Evolutionary conservation across 176 grass and related monocot genomes (phyloP), one percentile per base, ranked within the genome.

Genomic region (Carex cristatella): DNA sequence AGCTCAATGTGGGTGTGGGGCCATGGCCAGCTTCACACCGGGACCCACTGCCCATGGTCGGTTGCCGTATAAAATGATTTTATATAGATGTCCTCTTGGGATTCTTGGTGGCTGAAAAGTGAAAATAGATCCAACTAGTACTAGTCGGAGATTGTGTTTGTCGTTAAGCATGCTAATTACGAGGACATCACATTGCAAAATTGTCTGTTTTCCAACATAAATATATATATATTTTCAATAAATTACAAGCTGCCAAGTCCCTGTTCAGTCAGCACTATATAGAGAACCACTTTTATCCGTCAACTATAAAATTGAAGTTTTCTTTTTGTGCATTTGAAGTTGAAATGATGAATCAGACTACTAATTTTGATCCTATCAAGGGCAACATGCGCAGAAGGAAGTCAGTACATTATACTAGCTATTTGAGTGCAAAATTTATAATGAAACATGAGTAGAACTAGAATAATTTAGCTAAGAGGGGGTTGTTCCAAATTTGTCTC

Each of bases 1-100:
- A 89, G 83, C 85, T 91, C 82, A 83, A 15, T 27, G 65, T 49
- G 87, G 85, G 87, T 27, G 65, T 49, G 87, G 85, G 87, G 77
- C 82, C 69, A 4, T 7, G 69, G 51, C 58, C 84, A 88, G 89
- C 79, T 91, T 51, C 4, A 19, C 67, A 69, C 13, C 0, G 9
- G 64, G 38, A 40, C 56, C 35, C 79, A 10, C 55, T 30, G 48
- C 1, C 70, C 16, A 10, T 11, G 58, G 58, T 60, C 23, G 66
- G 4, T 69, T 14, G 31, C 33, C 13, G 31, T 7, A 38, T 64
- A 64, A 64, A 30, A 23, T 23, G 23, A 23, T 23, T 23, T 64
- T 3, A 64, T 30, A 9, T 28, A 64, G 23, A 64, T 30, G 2
- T 64, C 27, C 27, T 64, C 23, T 64, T 64, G 7, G 2, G 7